Evolutionary conservation across 306 rosid species (phyloP).

Genomic region (Nissolia schottii): DNA sequence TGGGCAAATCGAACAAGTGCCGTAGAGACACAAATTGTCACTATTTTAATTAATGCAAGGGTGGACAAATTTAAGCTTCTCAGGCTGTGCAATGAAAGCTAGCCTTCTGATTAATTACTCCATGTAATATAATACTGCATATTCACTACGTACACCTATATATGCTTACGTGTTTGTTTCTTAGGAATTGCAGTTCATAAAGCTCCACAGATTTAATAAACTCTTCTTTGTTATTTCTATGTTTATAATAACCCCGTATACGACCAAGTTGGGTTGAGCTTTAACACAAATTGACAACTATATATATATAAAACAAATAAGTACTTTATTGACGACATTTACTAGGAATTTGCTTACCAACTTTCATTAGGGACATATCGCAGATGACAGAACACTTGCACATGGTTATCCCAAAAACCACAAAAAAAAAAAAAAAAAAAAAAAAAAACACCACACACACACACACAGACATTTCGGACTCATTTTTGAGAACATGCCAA

Average conservation of each 20-base stretch:
- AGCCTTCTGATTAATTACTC: neutral
- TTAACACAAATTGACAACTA: neutral
- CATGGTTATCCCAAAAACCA: neutral
- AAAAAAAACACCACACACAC: no score
- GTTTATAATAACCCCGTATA: neutral
- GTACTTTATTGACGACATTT: conserved; percentile 21
- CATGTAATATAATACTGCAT: neutral
- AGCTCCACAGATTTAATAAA: conserved; percentile 1
- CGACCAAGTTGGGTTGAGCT: conserved; percentile 6
- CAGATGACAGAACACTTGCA: neutral
- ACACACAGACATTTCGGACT: neutral
- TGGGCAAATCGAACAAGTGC: no score
- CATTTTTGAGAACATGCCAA: conserved; percentile 20
- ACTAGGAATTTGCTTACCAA: conserved; percentile 29
- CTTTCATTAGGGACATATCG: neutral
- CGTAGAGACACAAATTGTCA: no score
- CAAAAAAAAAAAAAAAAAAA: no score
- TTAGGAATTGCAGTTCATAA: conserved; percentile 18
- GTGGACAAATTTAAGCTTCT: neutral
- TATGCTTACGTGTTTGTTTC: neutral
- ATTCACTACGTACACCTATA: neutral
- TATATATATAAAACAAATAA: conserved; percentile 4
- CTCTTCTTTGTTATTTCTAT: neutral
- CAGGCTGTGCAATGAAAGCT: neutral
- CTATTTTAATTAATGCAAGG: no score